Evolutionary conservation across 2,329 filamentous ascomycete genomes (phyloP).

Genomic region (Scytalidium sp.): DNA sequence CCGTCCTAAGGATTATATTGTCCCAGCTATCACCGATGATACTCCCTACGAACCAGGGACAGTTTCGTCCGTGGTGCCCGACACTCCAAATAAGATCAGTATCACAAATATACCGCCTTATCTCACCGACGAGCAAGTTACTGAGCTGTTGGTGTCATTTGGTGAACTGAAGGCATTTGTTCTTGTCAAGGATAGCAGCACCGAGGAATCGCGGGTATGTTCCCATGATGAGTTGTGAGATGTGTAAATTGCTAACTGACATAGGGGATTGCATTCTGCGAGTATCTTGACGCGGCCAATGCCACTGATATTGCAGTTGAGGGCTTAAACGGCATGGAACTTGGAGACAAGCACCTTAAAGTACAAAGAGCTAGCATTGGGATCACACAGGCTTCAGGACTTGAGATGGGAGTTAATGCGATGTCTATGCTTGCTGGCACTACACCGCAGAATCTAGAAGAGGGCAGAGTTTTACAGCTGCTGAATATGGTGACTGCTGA

Average conservation of each 20-base stretch:
- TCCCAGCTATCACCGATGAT: conserved; percentile 74
- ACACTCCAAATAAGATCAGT: conserved; percentile 93
- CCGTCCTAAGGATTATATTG: conserved; percentile 95
- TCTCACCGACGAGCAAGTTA: conserved; percentile 86
- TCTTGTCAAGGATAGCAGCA: conserved; percentile 80
- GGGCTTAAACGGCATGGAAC: conserved; percentile 87
- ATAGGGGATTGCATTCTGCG: conserved; percentile 93
- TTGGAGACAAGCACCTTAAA: conserved; percentile 82
- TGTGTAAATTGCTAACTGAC: conserved; percentile 25
- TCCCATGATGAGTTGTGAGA: neutral
- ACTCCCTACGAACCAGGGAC: conserved; percentile 71
- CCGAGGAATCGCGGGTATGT: conserved; percentile 82
- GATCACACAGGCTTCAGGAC: conserved; percentile 84
- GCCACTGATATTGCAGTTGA: conserved; percentile 85
- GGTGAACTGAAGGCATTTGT: conserved; percentile 91
- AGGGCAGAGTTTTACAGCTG: conserved; percentile 81
- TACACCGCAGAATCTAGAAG: conserved; percentile 72
- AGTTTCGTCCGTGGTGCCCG: conserved; percentile 77
- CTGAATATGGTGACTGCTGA: conserved; percentile 99
- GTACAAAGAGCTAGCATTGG: conserved; percentile 89
- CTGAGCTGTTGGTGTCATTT: conserved; percentile 85
- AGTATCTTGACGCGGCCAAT: conserved; percentile 71
- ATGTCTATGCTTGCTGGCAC: conserved; percentile 98
- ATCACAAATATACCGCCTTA: conserved; percentile 86
- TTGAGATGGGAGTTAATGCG: conserved; percentile 94